These are phyloP conservation scores for Colletotrichum ledebouriae DNA, from an alignment of 2,329 filamentous ascomycete species.

Conservation along the genomic window DNA sequence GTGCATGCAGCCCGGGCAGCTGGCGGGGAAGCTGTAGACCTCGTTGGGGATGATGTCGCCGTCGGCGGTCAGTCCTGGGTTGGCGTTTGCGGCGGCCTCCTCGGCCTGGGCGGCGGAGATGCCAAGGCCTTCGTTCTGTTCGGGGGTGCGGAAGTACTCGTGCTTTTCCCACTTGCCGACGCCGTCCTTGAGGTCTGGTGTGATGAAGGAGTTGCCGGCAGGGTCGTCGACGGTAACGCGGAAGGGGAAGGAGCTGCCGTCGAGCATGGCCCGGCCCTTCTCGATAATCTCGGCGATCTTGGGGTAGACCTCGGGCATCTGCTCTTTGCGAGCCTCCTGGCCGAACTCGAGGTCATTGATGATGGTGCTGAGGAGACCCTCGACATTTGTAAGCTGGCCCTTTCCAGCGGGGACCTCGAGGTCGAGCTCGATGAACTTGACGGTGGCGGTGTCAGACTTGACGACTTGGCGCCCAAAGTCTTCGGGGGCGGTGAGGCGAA, in stretches of 20 bases:
- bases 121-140: constrained; percentile 89
- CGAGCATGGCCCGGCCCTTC: constrained; percentile 81
- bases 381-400: constrained; percentile 92
- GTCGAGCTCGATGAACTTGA: constrained; percentile 91
- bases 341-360: constrained; percentile 84
- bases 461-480: constrained; percentile 91
- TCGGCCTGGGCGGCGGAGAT: constrained; percentile 75
- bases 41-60: constrained; percentile 93
- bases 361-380: constrained; percentile 85
- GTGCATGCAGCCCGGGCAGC: constrained; percentile 91
- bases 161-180: constrained; percentile 90
- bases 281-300: constrained; percentile 84
- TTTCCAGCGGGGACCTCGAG: constrained; percentile 93
- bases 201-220: constrained; percentile 96
- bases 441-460: constrained; percentile 88
- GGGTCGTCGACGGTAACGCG: constrained; percentile 89
- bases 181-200: constrained; percentile 83
- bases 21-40: constrained; percentile 92
- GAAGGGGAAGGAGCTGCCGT: constrained; percentile 86
- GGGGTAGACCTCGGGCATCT: constrained; percentile 81
- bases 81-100: constrained; percentile 62
- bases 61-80: constrained; percentile 62
- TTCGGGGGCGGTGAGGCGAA: constrained; percentile 78
- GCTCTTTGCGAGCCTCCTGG: constrained; percentile 84
- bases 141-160: constrained; percentile 84